phyloP scores from a whole-genome alignment of 169 alveolate species.

The Eimeria praecox region DNA sequence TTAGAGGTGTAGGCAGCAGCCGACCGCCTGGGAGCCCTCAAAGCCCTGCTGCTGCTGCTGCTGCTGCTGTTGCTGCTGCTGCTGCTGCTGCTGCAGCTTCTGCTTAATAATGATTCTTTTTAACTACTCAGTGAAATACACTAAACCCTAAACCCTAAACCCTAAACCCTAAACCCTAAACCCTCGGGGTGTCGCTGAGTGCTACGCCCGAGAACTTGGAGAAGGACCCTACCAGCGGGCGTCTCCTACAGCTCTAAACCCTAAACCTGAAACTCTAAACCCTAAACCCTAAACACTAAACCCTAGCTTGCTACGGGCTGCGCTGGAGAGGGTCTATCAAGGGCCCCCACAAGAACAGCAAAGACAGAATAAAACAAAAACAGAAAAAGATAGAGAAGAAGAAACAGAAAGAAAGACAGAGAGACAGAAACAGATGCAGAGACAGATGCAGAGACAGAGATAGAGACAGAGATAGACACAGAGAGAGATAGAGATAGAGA shows the following conservation, averaged over 20 bases:
- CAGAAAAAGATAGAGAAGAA: background rate
- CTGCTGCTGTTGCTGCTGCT: background rate
- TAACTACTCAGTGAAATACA: background rate
- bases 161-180: constrained; percentile 52
- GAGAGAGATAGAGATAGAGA: too few species aligned
- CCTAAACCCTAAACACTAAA: constrained; percentile 42
- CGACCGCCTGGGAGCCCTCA: background rate
- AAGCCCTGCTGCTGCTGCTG: constrained; percentile 5
- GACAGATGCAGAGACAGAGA: background rate
- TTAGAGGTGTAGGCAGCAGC: background rate
- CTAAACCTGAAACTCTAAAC: constrained; percentile 7
- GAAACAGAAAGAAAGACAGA: background rate
- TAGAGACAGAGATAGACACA: background rate
- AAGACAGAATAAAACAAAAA: background rate
- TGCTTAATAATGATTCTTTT: too few species aligned
- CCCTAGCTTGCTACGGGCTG: background rate
- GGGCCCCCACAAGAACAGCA: background rate
- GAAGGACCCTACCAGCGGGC: too few species aligned
- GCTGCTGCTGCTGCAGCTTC: constrained; percentile 8
- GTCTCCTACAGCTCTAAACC: too few species aligned
- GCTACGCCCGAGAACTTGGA: background rate
- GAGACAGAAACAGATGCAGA: background rate
- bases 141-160: background rate
- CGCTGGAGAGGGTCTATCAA: background rate
- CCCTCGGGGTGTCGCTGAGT: background rate